phyloP scores from a whole-genome alignment of 2,329 filamentous ascomycete genomes.

The Aotearoamyces nothofagi region DNA sequence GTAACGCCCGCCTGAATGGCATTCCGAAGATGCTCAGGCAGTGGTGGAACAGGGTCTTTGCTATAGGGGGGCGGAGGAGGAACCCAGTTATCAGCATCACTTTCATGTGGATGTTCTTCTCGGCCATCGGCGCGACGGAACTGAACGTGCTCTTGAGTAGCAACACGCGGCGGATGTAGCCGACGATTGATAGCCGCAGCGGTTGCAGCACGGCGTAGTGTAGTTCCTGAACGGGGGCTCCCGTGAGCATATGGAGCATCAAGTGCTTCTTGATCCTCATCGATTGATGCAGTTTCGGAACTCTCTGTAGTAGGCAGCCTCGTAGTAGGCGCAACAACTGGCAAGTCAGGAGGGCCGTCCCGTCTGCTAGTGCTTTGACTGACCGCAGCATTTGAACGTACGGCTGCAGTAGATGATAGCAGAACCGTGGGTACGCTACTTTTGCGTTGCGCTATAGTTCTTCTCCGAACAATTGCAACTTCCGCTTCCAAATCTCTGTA shows the following conservation, averaged over 20 bases:
- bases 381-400: constrained; percentile 1
- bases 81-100: constrained; percentile 79
- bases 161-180: constrained; percentile 41
- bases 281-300: constrained; percentile 13
- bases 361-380: not conserved
- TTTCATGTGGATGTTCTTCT: constrained; percentile 66
- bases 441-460: constrained; percentile 52
- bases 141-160: constrained; percentile 37
- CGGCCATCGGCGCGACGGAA: constrained; percentile 57
- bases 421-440: constrained; percentile 30
- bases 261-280: constrained; percentile 32
- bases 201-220: constrained; percentile 57
- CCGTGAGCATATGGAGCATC: constrained; percentile 62
- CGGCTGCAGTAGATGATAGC: constrained; percentile 29
- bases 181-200: constrained; percentile 62
- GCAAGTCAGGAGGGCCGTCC: not conserved
- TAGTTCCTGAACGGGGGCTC: constrained; percentile 53
- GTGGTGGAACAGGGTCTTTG: constrained; percentile 31
- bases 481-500: constrained; percentile 60
- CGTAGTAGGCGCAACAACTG: not conserved
- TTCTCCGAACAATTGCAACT: constrained; percentile 61
- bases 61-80: constrained; percentile 73
- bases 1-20: constrained; percentile 14
- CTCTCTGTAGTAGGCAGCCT: constrained; percentile 6
- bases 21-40: constrained; percentile 20